phyloP scores from a whole-genome alignment of 83 land plant genomes.

The Isoetes engelmannii region DNA sequence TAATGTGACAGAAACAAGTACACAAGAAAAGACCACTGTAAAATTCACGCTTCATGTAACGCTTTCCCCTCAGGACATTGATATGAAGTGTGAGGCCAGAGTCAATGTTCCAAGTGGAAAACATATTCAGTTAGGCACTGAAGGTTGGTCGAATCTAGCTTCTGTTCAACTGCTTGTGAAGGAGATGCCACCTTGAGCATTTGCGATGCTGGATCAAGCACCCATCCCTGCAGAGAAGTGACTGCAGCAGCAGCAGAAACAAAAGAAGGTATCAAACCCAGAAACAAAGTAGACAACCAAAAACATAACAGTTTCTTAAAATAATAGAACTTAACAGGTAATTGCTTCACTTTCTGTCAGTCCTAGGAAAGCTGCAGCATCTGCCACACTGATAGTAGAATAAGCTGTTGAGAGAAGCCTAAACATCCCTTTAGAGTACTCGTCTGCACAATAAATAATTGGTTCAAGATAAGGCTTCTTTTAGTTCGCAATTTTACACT shows the following conservation, averaged over 20 bases:
- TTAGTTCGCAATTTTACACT: neutral
- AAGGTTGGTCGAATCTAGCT: slow-evolving; percentile 65
- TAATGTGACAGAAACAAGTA: no score
- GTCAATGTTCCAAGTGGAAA: slow-evolving; percentile 82
- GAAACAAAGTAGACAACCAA: neutral
- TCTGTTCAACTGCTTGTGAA: slow-evolving; percentile 54
- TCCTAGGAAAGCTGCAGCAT: slow-evolving; percentile 70
- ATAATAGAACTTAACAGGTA: slow-evolving; percentile 46
- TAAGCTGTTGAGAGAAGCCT: slow-evolving; percentile 70
- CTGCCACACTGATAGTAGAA: slow-evolving; percentile 69
- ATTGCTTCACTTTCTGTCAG: slow-evolving; percentile 62
- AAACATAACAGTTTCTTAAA: no score
- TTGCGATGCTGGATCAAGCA: slow-evolving; percentile 45
- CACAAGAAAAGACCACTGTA: no score
- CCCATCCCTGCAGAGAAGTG: slow-evolving; percentile 70
- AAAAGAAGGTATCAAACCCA: neutral
- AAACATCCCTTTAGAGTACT: slow-evolving; percentile 57
- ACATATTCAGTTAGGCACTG: slow-evolving; percentile 92
- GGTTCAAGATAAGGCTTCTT: neutral
- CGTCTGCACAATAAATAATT: slow-evolving; percentile 45
- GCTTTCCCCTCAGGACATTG: no score
- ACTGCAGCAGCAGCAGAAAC: slow-evolving; percentile 44
- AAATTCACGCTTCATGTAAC: no score
- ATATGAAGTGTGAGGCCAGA: neutral
- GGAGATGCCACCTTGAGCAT: slow-evolving; percentile 75